phyloP scores from a whole-genome alignment of 164 flowering plant species.

The Sedum album region DNA sequence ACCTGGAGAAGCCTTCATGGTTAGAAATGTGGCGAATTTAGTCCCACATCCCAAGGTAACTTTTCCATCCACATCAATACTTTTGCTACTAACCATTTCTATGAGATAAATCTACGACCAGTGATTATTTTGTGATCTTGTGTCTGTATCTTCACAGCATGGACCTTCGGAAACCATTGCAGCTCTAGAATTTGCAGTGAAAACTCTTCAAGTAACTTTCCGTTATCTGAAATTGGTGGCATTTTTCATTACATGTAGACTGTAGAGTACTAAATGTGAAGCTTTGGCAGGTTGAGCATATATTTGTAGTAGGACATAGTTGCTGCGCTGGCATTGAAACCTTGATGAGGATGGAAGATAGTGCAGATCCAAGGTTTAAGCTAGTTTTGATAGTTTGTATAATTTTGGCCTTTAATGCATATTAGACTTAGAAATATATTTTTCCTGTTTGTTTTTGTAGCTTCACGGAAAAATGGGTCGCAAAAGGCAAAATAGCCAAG shows the following conservation, averaged over 20 bases:
- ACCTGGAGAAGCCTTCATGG: slow-evolving; percentile 34
- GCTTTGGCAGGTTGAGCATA: slow-evolving; percentile 51
- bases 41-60: slow-evolving; percentile 37
- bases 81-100: not conserved
- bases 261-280: not conserved
- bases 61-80: not conserved
- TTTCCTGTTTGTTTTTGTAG: not conserved
- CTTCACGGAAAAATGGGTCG: slow-evolving; percentile 4
- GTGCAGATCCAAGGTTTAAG: slow-evolving; percentile 22
- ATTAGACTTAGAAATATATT: not conserved
- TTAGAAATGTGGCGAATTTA: slow-evolving; percentile 29
- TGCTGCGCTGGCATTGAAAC: slow-evolving; percentile 81
- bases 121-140: not conserved
- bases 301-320: slow-evolving; percentile 78
- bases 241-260: not conserved
- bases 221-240: not conserved
- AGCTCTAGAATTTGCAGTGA: not conserved
- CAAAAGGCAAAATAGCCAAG: slow-evolving; percentile 30
- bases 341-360: slow-evolving; percentile 81
- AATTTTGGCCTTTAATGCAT: not conserved
- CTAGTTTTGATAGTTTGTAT: not conserved
- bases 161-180: not conserved
- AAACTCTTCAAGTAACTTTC: not conserved
- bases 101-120: not conserved
- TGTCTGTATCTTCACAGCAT: not conserved